A percentile compares a stretch with the other conserved stretches of the same genome.
These are phyloP conservation scores for Alternaria panax DNA, from an alignment of 2,329 filamentous ascomycete species.

Conservation along the genomic window DNA sequence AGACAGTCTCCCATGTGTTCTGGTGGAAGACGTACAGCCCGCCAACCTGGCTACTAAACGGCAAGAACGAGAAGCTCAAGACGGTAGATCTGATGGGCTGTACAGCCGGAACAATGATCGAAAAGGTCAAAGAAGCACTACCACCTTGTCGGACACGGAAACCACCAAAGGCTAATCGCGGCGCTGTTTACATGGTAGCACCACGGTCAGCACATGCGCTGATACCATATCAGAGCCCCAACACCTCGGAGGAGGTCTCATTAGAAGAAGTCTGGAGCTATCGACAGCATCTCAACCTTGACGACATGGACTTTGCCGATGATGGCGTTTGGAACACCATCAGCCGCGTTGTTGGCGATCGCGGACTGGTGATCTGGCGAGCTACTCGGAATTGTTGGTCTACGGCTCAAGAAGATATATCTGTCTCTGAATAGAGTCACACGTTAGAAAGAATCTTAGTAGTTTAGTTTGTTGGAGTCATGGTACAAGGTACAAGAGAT, in stretches of 20 bases:
- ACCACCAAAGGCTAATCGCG: slow-evolving; percentile 56
- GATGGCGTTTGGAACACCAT: slow-evolving; percentile 79
- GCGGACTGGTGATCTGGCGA: slow-evolving; percentile 56
- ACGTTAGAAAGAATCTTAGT: background rate
- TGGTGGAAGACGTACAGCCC: slow-evolving; percentile 92
- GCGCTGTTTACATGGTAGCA: slow-evolving; percentile 68
- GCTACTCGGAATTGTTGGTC: slow-evolving; percentile 51
- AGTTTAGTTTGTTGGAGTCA: background rate
- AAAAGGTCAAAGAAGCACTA: slow-evolving; percentile 65
- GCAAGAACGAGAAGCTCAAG: slow-evolving; percentile 73
- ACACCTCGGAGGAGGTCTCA: slow-evolving; percentile 55
- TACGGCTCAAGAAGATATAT: background rate
- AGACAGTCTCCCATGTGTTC: slow-evolving; percentile 69
- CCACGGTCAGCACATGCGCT: slow-evolving; percentile 75
- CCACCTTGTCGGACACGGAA: slow-evolving; percentile 52
- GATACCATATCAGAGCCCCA: slow-evolving; percentile 58
- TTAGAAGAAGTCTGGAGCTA: slow-evolving; percentile 77
- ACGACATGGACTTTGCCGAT: slow-evolving; percentile 80
- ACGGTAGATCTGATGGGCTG: slow-evolving; percentile 80
- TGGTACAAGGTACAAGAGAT: background rate
- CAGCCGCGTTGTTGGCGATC: slow-evolving; percentile 65
- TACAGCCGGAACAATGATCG: slow-evolving; percentile 66
- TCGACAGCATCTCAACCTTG: slow-evolving; percentile 73
- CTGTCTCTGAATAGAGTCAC: background rate
- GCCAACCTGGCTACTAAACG: slow-evolving; percentile 79